Base-by-base conservation (phyloP, 371 early-diverging fungal genomes). In the Mortierella sp. region DNA sequence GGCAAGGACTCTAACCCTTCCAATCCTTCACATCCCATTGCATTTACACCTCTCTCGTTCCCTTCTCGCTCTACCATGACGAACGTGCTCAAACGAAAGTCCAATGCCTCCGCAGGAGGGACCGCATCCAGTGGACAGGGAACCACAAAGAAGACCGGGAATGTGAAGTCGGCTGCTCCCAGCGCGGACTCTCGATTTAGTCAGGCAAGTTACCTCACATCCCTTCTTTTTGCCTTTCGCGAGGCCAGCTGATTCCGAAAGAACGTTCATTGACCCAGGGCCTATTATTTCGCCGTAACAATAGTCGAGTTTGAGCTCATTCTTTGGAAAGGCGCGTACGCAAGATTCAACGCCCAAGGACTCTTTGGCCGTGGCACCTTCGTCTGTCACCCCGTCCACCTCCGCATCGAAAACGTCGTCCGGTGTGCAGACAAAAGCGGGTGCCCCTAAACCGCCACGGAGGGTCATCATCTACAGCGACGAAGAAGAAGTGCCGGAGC, bases 381-480 rank as follows among this genome's bases (percentile, higher is more conserved):
- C 65, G 3, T 35, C 65, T 16, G 27, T n/a, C 27, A n/a, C 51
- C 51, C 24, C 21, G 16, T 35, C 38, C 14, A 29, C 70, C 10
- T 56, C 58, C n/a, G 58, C 49, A 7, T 27, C 75, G 16, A 27
- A 41, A 24, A 18, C 38, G 65, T 16, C 16, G 35, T 16, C 60
- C 5, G 0, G 54, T 5, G 1, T 12, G 1, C 12, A 70, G 16
- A 24, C 27, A 1, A 41, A 56, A 2, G 21, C 55, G 7, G 21
- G 60, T 35, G 60, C 51, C 12, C 29, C 35, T 5, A 81, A 81
- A 32, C 46, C 43, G 2, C 77, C 48, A 10, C 54, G 71, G 63
- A 73, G 74, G 11, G 41, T 81, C 32, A 81, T 81, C 43, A 72
- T 81, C 6, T 70, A 76, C 18, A 76, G 72, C 41, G 74, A 77